Conservation (phyloP, 1,284 basidiomycete species). For the Ganoderma sinense region DNA sequence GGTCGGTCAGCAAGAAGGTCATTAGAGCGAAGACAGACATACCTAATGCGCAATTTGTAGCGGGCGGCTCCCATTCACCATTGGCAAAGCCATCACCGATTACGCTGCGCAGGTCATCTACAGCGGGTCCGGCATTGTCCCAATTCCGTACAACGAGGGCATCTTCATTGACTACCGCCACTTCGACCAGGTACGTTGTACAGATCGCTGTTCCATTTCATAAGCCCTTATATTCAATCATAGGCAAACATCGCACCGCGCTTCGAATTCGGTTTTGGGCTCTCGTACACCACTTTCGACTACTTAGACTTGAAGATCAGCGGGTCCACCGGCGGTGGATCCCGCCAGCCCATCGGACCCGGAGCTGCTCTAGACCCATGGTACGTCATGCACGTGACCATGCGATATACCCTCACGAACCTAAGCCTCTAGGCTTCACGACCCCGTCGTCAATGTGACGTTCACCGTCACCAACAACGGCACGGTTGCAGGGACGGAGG, state of each 20-base stretch:
- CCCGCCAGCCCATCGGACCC: conserved; percentile 35
- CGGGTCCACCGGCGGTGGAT: conserved; percentile 38
- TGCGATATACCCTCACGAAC: neutral
- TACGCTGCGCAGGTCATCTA: conserved; percentile 65
- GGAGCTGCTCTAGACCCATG: conserved; percentile 42
- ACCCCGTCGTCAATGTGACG: conserved; percentile 40
- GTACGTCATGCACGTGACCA: conserved; percentile 22
- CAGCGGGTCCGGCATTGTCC: conserved; percentile 40
- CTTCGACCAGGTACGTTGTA: conserved; percentile 68
- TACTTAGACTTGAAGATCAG: conserved; percentile 41
- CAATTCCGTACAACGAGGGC: conserved; percentile 66
- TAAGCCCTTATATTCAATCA: conserved; percentile 1
- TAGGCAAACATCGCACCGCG: conserved; percentile 42
- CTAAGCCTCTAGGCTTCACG: conserved; percentile 37
- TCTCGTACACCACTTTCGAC: conserved; percentile 52
- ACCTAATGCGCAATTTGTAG: conserved; percentile 28
- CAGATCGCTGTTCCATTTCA: neutral
- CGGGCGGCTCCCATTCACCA: conserved; percentile 80
- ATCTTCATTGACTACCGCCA: conserved; percentile 80
- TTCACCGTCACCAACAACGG: conserved; percentile 47
- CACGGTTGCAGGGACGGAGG: conserved; percentile 44
- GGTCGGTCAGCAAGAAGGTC: conserved; percentile 9
- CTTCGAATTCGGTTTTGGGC: conserved; percentile 51
- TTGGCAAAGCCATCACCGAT: conserved; percentile 70
- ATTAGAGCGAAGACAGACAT: neutral